Percentiles rank a stretch among this genome's conserved stretches.
Conservation (phyloP, 306 rosid genomes). For the Gastrolobium bilobum region DNA sequence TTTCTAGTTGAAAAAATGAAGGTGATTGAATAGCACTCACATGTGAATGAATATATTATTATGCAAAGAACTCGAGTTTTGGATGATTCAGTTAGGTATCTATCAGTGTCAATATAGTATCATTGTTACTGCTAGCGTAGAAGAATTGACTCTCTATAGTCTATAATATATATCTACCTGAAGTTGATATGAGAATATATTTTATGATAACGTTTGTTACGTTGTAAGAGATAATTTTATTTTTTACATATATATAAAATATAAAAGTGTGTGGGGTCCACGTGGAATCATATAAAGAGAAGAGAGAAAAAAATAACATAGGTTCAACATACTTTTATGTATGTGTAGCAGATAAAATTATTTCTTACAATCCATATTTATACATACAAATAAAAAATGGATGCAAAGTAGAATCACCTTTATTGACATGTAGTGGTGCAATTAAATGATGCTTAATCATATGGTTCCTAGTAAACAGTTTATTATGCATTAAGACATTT, state of each 20-base stretch:
- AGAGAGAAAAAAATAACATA: too few relatives aligned
- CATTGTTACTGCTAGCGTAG: neutral
- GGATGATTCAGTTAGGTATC: neutral
- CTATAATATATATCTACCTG: neutral
- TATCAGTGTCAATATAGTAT: slow-evolving; percentile 3
- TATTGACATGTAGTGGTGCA: slow-evolving; percentile 17
- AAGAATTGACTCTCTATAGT: slow-evolving; percentile 42
- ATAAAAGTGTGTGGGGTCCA: too few relatives aligned
- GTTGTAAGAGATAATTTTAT: too few relatives aligned
- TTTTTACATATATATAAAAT: too few relatives aligned
- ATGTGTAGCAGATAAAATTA: too few relatives aligned
- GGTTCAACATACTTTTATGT: too few relatives aligned
- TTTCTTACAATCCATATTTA: too few relatives aligned
- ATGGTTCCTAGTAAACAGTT: slow-evolving; percentile 24
- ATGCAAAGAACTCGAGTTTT: slow-evolving; percentile 24
- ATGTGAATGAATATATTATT: slow-evolving; percentile 5
- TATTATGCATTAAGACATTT: neutral
- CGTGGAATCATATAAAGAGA: too few relatives aligned
- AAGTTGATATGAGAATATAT: slow-evolving; percentile 13
- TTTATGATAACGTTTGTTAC: neutral
- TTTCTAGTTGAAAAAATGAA: neutral
- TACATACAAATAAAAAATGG: neutral
- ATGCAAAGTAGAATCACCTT: slow-evolving; percentile 35
- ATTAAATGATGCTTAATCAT: slow-evolving; percentile 38
- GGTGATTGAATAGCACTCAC: neutral